These are phyloP conservation scores for Cruciata laevipes DNA, from an alignment of 257 asterid genomes.

Conservation along the genomic window DNA sequence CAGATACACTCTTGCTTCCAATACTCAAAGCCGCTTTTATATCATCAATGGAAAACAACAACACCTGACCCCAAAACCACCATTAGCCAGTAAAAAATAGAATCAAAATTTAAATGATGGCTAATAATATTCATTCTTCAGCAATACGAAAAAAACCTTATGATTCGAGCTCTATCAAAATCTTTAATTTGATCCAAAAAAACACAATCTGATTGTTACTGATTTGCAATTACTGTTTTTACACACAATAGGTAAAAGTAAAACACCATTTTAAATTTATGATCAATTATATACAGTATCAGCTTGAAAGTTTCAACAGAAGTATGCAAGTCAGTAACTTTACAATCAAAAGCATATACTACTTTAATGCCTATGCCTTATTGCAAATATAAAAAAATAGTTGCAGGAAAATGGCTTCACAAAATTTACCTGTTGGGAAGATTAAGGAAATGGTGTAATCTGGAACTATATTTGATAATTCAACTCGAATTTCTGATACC, in stretches of 20 bases:
- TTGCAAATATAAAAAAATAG: neutral
- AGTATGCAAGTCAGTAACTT: neutral
- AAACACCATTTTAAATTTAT: neutral
- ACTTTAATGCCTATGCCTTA: neutral
- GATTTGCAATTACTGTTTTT: neutral
- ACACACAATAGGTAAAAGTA: neutral
- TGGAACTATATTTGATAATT: constrained; percentile 34
- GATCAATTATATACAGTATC: neutral
- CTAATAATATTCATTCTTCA: neutral
- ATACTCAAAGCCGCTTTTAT: constrained; percentile 46
- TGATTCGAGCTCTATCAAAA: neutral
- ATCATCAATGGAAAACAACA: constrained; percentile 49
- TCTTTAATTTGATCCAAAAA: neutral
- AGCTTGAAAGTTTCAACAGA: neutral
- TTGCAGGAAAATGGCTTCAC: constrained; percentile 10
- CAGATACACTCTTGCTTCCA: constrained; percentile 44
- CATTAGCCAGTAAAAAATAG: neutral
- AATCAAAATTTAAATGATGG: neutral
- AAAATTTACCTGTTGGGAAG: constrained; percentile 26
- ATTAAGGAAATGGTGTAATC: constrained; percentile 34
- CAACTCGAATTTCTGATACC: constrained; percentile 55
- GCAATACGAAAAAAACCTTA: neutral
- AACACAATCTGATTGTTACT: neutral
- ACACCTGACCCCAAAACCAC: constrained; percentile 19
- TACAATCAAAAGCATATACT: neutral